phyloP scores from a whole-genome alignment of 768 basidiomycete genomes.

The Sarcomyxa edulis region DNA sequence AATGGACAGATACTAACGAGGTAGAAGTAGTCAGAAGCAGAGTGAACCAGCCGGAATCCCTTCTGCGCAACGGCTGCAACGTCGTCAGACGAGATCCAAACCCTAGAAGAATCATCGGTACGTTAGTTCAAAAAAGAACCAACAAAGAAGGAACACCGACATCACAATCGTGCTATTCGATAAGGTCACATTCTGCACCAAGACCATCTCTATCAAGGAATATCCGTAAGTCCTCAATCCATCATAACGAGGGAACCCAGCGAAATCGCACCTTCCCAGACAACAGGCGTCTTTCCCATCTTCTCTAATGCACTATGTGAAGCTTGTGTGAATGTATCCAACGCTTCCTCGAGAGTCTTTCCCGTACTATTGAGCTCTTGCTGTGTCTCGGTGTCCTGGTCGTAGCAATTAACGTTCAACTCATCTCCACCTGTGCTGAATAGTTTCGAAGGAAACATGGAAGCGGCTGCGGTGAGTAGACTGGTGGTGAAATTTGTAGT shows the following conservation, averaged over 20 bases:
- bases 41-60: slow-evolving; percentile 60
- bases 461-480: slow-evolving; percentile 49
- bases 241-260: too few species aligned
- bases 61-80: slow-evolving; percentile 54
- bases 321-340: slow-evolving; percentile 54
- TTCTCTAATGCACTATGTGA: slow-evolving; percentile 52
- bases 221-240: slow-evolving; percentile 21
- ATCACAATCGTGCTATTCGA: slow-evolving; percentile 52
- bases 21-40: slow-evolving; percentile 75
- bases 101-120: slow-evolving; percentile 28
- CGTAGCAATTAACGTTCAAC: slow-evolving; percentile 63
- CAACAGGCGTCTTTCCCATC: slow-evolving; percentile 69
- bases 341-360: slow-evolving; percentile 56
- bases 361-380: slow-evolving; percentile 42
- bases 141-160: too few species aligned
- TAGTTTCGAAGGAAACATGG: slow-evolving; percentile 48
- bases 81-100: slow-evolving; percentile 68
- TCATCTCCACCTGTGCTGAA: slow-evolving; percentile 85
- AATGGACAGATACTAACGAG: slow-evolving; percentile 46
- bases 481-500: slow-evolving; percentile 55
- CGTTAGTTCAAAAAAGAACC: neutral
- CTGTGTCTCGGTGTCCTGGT: slow-evolving; percentile 55
- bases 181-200: slow-evolving; percentile 43
- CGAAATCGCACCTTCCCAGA: slow-evolving; percentile 75
- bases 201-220: slow-evolving; percentile 61